A percentile compares a stretch with the other conserved stretches of the same genome.
Evolutionary conservation across 2,329 filamentous ascomycete genomes (phyloP).

Genomic region (Akanthomyces muscarius): DNA sequence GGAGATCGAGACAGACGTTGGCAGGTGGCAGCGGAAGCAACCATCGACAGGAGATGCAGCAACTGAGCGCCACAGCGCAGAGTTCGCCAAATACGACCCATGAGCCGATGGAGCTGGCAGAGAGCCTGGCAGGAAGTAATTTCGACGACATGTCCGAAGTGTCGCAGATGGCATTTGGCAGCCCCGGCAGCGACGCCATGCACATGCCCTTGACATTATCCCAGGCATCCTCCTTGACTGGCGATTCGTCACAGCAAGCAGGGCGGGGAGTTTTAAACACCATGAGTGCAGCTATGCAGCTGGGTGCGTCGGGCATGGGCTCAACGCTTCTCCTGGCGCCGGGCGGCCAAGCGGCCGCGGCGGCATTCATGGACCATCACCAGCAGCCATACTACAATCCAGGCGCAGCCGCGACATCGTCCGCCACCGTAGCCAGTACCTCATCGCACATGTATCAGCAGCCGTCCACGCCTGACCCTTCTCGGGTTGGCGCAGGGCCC

Average conservation of each 20-base stretch:
- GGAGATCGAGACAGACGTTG: conserved; percentile 24
- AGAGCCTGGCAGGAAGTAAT: conserved; percentile 21
- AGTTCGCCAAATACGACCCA: conserved; percentile 18
- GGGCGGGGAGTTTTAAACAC: conserved; percentile 24
- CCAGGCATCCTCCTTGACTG: conserved; percentile 21
- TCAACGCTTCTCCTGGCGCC: conserved; percentile 38
- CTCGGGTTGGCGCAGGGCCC: conserved; percentile 11
- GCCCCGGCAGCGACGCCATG: conserved; percentile 21
- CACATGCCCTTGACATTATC: conserved; percentile 24
- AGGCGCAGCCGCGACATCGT: not conserved
- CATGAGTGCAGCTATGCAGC: conserved; percentile 24
- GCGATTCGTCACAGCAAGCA: conserved; percentile 23
- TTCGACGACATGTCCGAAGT: conserved; percentile 26
- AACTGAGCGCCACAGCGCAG: conserved; percentile 1
- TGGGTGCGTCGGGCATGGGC: conserved; percentile 34
- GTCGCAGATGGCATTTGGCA: conserved; percentile 25
- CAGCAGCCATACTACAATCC: conserved; percentile 29
- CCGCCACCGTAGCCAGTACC: not conserved
- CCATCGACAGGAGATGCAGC: not conserved
- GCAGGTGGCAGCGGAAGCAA: not conserved
- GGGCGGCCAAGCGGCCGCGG: conserved; percentile 31
- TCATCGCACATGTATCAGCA: conserved; percentile 8
- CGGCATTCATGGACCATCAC: conserved; percentile 30
- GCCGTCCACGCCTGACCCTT: conserved; percentile 23
- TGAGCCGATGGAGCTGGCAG: conserved; percentile 21